These are phyloP conservation scores for Ormosia emarginata DNA, from an alignment of 306 rosid genomes.

Conservation along the genomic window DNA sequence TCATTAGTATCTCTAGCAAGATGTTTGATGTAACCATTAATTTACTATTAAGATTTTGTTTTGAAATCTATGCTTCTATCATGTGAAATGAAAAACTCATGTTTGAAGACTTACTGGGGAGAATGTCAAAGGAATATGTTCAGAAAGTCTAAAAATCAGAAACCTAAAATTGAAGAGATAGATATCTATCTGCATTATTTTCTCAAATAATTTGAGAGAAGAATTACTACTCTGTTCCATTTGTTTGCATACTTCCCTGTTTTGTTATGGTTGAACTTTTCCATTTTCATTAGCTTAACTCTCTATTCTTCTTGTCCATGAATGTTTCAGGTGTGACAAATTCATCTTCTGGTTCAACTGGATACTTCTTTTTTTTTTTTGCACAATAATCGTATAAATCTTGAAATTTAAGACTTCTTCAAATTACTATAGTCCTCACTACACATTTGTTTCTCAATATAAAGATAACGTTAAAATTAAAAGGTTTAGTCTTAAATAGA, in stretches of 20 bases:
- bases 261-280: neutral
- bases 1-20: neutral
- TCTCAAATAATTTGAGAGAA: neutral
- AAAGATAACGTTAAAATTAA: no score
- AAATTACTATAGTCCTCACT: no score
- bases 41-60: neutral
- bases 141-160: no score
- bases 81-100: neutral
- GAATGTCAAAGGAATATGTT: no score
- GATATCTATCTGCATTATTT: neutral
- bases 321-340: no score
- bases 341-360: no score
- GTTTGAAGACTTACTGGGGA: neutral
- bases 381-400: no score
- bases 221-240: neutral
- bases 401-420: no score
- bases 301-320: neutral
- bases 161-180: neutral
- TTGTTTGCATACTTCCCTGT: neutral
- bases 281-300: neutral
- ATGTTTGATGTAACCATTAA: neutral
- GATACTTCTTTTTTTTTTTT: no score
- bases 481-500: no score
- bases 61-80: neutral
- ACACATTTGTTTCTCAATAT: no score